phyloP scores from a whole-genome alignment of 1,284 basidiomycete species.

The Rhodotorula sp. region DNA sequence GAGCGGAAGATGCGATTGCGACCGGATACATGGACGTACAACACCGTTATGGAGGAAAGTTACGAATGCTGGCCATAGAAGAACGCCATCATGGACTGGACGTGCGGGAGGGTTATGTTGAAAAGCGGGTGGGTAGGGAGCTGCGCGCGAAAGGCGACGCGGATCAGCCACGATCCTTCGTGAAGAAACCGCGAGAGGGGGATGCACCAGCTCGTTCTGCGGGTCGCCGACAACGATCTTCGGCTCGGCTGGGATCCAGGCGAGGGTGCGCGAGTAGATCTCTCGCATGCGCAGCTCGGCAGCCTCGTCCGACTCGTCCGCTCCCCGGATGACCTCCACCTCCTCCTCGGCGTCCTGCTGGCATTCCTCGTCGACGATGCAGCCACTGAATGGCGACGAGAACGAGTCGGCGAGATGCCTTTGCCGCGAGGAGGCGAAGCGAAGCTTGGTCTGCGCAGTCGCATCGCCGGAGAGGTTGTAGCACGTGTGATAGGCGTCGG shows the following conservation, averaged over 20 bases:
- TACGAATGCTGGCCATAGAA: slow-evolving; percentile 32
- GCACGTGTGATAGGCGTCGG: slow-evolving; percentile 87
- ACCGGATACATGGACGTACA: not conserved
- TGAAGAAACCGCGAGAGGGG: not conserved
- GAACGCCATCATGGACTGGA: slow-evolving; percentile 17
- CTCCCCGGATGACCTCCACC: slow-evolving; percentile 7
- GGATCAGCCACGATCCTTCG: not conserved
- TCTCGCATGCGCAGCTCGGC: slow-evolving; percentile 28
- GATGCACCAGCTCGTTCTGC: slow-evolving; percentile 29
- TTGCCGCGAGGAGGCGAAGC: slow-evolving; percentile 55
- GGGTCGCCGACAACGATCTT: slow-evolving; percentile 18
- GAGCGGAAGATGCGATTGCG: not conserved
- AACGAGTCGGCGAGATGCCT: slow-evolving; percentile 55
- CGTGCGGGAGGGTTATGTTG: slow-evolving; percentile 24
- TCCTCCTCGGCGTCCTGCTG: not conserved
- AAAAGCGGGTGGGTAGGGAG: slow-evolving; percentile 38
- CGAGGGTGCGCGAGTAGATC: slow-evolving; percentile 20
- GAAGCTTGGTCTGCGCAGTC: slow-evolving; percentile 73
- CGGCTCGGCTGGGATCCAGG: not conserved
- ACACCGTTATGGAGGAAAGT: not conserved
- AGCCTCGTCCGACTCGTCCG: slow-evolving; percentile 12
- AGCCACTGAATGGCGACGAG: slow-evolving; percentile 17
- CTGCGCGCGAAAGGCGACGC: slow-evolving; percentile 4
- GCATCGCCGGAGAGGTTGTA: slow-evolving; percentile 89
- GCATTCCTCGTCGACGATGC: slow-evolving; percentile 47